These are phyloP conservation scores for Helminthosporium solani DNA, from an alignment of 2,329 filamentous ascomycete species.

Conservation along the genomic window DNA sequence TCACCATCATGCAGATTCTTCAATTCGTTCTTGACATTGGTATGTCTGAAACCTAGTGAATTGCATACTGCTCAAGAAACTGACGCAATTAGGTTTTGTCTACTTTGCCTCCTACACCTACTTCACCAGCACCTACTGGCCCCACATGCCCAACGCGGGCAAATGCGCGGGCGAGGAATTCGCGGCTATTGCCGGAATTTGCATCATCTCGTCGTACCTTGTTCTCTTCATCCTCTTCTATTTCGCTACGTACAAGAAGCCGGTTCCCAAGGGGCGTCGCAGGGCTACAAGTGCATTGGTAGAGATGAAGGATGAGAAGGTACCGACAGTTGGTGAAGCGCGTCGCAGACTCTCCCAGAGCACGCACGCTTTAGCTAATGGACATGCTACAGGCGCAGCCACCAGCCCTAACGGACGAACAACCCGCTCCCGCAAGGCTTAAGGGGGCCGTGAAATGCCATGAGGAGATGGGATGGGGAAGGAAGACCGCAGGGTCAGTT, in stretches of 20 bases:
- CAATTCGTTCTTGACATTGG: conserved; percentile 97
- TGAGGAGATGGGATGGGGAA: not conserved
- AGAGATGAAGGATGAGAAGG: conserved; percentile 75
- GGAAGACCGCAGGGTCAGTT: not conserved
- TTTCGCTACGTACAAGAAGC: conserved; percentile 91
- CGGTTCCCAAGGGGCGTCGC: conserved; percentile 68
- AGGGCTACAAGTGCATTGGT: conserved; percentile 83
- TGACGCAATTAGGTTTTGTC: conserved; percentile 70
- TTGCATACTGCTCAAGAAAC: not conserved
- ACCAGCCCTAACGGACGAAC: conserved; percentile 58
- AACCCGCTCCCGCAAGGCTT: conserved; percentile 71
- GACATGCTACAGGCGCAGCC: conserved; percentile 43
- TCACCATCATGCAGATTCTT: conserved; percentile 93
- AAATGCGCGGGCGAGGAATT: conserved; percentile 95
- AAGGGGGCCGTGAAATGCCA: conserved; percentile 28
- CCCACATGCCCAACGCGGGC: conserved; percentile 78
- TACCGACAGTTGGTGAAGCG: conserved; percentile 56
- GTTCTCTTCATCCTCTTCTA: conserved; percentile 99
- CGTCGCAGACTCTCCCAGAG: conserved; percentile 53
- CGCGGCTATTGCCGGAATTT: conserved; percentile 88
- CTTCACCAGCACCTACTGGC: conserved; percentile 90
- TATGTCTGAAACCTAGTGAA: conserved; percentile 49
- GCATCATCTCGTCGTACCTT: conserved; percentile 90
- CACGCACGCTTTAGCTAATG: conserved; percentile 38
- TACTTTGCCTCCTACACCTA: conserved; percentile 99